These are phyloP conservation scores for Lactarius akahatsu DNA, from an alignment of 768 basidiomycete species.

Conservation along the genomic window DNA sequence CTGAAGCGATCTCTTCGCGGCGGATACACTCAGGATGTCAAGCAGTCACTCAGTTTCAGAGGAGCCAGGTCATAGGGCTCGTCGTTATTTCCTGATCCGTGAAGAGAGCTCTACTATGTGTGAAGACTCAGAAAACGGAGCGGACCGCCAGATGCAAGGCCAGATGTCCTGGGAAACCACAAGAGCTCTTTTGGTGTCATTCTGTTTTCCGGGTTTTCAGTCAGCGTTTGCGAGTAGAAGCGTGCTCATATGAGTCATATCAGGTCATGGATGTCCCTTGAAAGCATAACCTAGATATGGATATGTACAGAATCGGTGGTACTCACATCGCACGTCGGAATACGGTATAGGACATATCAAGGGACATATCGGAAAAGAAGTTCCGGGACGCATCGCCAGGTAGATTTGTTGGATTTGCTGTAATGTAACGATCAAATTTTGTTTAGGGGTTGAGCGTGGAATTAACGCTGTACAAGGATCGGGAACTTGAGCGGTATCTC, in stretches of 20 bases:
- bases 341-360: neutral
- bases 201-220: too few species aligned
- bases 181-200: too few species aligned
- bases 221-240: too few species aligned
- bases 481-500: too few species aligned
- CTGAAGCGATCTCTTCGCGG: too few species aligned
- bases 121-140: neutral
- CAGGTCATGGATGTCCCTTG: too few species aligned
- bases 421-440: slow-evolving; percentile 15
- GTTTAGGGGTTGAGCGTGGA: slow-evolving; percentile 12
- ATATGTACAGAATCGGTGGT: slow-evolving; percentile 1
- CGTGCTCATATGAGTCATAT: too few species aligned
- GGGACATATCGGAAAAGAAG: slow-evolving; percentile 1
- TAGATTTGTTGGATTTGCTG: neutral
- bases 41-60: slow-evolving; percentile 18
- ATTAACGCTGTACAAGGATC: slow-evolving; percentile 2
- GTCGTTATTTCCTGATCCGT: slow-evolving; percentile 30
- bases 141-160: too few species aligned
- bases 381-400: slow-evolving; percentile 28
- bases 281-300: too few species aligned
- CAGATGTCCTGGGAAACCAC: neutral
- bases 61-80: slow-evolving; percentile 5
- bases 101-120: neutral
- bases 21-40: neutral
- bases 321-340: slow-evolving; percentile 10